Percentiles rank a stretch among this genome's conserved stretches.
These are phyloP conservation scores for Pontederia crassipes DNA, from an alignment of 176 grass and related monocot species.

Conservation along the genomic window DNA sequence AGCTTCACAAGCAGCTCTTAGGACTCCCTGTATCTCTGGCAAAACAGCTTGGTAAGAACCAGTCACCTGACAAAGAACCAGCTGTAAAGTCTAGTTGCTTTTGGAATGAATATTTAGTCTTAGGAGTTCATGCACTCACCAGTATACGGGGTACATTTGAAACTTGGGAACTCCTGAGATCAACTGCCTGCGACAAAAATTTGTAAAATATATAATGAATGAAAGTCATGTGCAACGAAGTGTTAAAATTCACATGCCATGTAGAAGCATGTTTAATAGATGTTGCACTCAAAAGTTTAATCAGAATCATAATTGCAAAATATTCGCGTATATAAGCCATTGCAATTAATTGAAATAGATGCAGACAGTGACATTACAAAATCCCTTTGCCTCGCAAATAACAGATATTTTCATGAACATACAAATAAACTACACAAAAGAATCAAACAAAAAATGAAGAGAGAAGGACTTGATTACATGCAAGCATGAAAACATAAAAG, in stretches of 20 bases:
- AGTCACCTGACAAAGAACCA: neutral
- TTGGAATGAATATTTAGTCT: neutral
- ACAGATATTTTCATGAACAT: too few relatives aligned
- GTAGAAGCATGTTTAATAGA: neutral
- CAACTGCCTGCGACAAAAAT: constrained; percentile 51
- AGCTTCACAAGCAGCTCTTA: constrained; percentile 43
- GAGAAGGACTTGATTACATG: too few relatives aligned
- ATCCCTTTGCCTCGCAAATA: too few relatives aligned
- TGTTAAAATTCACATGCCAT: constrained; percentile 5
- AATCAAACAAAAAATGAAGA: too few relatives aligned
- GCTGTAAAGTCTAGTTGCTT: neutral
- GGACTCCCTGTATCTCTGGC: constrained; percentile 70
- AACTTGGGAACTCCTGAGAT: constrained; percentile 78
- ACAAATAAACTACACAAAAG: too few relatives aligned
- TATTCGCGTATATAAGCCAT: too few relatives aligned
- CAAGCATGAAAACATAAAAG: too few relatives aligned
- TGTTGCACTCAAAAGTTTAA: too few relatives aligned
- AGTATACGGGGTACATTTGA: constrained; percentile 33
- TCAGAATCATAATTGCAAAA: too few relatives aligned
- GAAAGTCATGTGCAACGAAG: neutral
- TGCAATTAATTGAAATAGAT: too few relatives aligned
- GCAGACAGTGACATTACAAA: too few relatives aligned
- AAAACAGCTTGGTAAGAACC: constrained; percentile 75
- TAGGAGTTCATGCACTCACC: constrained; percentile 18
- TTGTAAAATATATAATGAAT: neutral